phyloP scores from a whole-genome alignment of 2,329 filamentous ascomycete genomes.

The Fusarium sp. region DNA sequence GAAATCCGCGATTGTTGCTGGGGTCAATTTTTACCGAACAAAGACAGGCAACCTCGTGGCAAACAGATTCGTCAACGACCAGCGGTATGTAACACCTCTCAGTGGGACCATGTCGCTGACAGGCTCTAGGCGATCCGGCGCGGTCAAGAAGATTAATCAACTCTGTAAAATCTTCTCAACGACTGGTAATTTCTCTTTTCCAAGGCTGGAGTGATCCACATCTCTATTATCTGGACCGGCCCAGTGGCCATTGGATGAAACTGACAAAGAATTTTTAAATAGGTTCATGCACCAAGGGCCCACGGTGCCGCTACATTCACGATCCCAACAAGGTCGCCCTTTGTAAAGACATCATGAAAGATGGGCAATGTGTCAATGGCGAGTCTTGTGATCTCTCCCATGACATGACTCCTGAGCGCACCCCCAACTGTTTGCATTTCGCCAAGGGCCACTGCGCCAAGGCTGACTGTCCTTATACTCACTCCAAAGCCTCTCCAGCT shows the following conservation, averaged over 20 bases:
- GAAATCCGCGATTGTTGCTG: slow-evolving; percentile 77
- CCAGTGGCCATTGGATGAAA: slow-evolving; percentile 55
- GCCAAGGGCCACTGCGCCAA: slow-evolving; percentile 91
- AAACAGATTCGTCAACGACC: slow-evolving; percentile 77
- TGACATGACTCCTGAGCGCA: slow-evolving; percentile 83
- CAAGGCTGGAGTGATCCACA: slow-evolving; percentile 39
- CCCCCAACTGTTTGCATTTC: slow-evolving; percentile 90
- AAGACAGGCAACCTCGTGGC: slow-evolving; percentile 90
- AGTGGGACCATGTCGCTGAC: slow-evolving; percentile 52
- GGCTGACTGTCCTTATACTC: slow-evolving; percentile 84
- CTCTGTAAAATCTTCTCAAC: slow-evolving; percentile 78
- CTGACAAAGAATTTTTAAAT: slow-evolving; percentile 55
- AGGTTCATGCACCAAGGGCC: slow-evolving; percentile 90
- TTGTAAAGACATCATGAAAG: slow-evolving; percentile 88
- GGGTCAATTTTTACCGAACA: slow-evolving; percentile 85
- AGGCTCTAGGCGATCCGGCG: slow-evolving; percentile 58
- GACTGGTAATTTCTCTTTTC: slow-evolving; percentile 71
- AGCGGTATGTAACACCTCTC: slow-evolving; percentile 69
- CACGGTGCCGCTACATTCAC: slow-evolving; percentile 82
- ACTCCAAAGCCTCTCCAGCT: slow-evolving; percentile 79
- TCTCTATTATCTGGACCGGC: slow-evolving; percentile 34
- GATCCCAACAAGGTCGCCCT: slow-evolving; percentile 88
- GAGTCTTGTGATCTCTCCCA: slow-evolving; percentile 91
- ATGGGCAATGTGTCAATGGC: slow-evolving; percentile 80
- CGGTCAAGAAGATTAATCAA: slow-evolving; percentile 75